Base-by-base conservation (phyloP, 2,329 filamentous ascomycete species). In the Epichloe gansuensis region DNA sequence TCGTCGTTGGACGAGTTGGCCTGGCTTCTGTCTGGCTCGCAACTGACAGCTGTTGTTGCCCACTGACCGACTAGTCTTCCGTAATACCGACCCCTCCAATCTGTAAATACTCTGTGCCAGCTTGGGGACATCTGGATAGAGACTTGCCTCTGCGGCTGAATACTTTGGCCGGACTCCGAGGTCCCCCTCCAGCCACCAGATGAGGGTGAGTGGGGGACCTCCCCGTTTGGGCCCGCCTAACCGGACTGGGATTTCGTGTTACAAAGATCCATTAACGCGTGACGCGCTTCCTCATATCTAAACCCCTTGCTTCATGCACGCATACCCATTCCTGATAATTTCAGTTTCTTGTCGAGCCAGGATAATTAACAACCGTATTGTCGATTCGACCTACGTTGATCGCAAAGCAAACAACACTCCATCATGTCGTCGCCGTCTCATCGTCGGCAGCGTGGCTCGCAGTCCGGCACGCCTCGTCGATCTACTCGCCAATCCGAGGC, bases 361-460 rank as follows among this genome's bases (percentile, higher is more conserved):
- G 1, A 5, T n/a, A 6, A 5, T n/a, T 9, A 11, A 44, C 48
- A 12, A 23, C 31, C 15, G 17, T n/a, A 9, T 25, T 31, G 40
- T 38, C 39, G 17, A 4, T n/a, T 49, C 36, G 49, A 53, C 8
- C 34, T 17, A 11, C 23, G 4, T 31, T 41, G 36, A 41, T 21
- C 12, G 31, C 43, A 48, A 23, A 21, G 25, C 17, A 43, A n/a
- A 48, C 50, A 49, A 47, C 36, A 48, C 49, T 11, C 12, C 56
- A 64, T 53, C 43, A 73, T 73, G 70, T 72, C 70, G 54, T 71
- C 70, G 42, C 70, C 70, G 13, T 63, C 66, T 34, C 69, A 74
- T 53, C 74, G 78, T 56, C 73, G 69, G 59, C 64, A 67, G 53
- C 70, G 75, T 58, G 74, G 68, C 64, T 81, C 80, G 50, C 74